Conservation (phyloP, 495 filamentous ascomycete genomes). For the Daldinia caldariorum region DNA sequence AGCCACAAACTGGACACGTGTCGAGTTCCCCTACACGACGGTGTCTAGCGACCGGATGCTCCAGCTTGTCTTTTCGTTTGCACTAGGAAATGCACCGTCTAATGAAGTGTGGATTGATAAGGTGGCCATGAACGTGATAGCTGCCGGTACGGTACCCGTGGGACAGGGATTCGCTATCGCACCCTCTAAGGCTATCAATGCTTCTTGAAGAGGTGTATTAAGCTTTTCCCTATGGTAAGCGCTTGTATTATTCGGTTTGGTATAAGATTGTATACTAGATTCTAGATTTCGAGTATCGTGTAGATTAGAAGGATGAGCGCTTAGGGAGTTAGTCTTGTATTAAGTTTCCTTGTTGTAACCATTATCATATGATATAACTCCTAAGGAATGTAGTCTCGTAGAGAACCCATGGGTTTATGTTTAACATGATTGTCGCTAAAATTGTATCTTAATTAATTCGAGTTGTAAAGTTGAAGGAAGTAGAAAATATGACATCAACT, state of each 20-base stretch:
- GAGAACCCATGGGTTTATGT: background rate
- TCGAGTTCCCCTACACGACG: conserved; percentile 25
- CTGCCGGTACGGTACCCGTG: conserved; percentile 9
- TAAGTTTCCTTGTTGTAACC: background rate
- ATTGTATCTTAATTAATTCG: background rate
- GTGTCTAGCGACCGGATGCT: conserved; percentile 12
- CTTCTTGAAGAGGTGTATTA: background rate
- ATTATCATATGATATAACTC: background rate
- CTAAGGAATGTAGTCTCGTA: background rate
- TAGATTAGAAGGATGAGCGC: conserved; percentile 4
- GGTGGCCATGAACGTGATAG: conserved; percentile 19
- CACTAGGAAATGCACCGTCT: conserved; percentile 13
- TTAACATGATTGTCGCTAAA: background rate
- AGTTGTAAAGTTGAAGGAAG: background rate
- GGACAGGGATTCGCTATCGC: background rate
- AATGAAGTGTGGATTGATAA: conserved; percentile 42
- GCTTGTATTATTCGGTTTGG: background rate
- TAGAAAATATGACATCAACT: background rate
- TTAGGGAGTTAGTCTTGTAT: background rate
- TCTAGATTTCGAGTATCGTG: background rate
- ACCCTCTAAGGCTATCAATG: background rate
- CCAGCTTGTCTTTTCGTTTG: conserved; percentile 38
- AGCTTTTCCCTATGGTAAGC: background rate
- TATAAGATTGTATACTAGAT: conserved; percentile 6
- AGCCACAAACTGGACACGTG: conserved; percentile 23